Base-by-base conservation (phyloP, 768 basidiomycete genomes). In the Lactarius tabidus region DNA sequence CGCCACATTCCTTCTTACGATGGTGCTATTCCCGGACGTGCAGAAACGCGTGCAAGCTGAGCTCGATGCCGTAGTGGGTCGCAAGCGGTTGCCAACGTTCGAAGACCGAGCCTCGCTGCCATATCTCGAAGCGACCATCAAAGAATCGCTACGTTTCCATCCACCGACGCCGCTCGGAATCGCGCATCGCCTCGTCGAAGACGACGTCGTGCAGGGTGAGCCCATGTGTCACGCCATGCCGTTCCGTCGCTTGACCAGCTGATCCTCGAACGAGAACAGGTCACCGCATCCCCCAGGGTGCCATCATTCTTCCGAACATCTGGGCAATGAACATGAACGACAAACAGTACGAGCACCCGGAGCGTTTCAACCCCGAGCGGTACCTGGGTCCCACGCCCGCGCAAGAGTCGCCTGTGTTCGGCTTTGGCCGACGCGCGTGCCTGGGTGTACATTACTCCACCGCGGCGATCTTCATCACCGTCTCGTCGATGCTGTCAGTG, bases 281-380 rank as follows among this genome's bases (percentile, higher is more conserved):
- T 4, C 75, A 76, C 67, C 66, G 59, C 51, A 74, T 79, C 43
- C 77, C 77, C 5, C 74, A 75, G 62, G 77, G 73, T 20, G 66
- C 75, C 20, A 72, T 75, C 51, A 62, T 78, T 14, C 67, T 78
- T 33, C 67, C 73, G 20, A 78, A 78, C 59, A 70, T 77, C 53
- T 78, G 75, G 65, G 68, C 65, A 35, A 69, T 69, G 61, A 63
- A 57, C 36, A 68, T 68, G 66, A 60, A 69, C 56, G 61, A 62
- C 29, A 67, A 63, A 12, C 53, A 63, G 26, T 69, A 69, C 55
- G 66, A 57, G 1, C 54, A 63, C 28, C 68, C 68, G 31, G 53
- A 59, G 7, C 18, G 48, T 12, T 69, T 69, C 66, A 31, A 38
- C 51, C 68, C 68, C 7, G 62, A 62, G 28, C 59, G 66, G 31